A percentile compares a stretch with the other conserved stretches of the same genome.
Evolutionary conservation across 345 rosid genomes (phyloP).

Genomic region (Odontarrhena argentea): DNA sequence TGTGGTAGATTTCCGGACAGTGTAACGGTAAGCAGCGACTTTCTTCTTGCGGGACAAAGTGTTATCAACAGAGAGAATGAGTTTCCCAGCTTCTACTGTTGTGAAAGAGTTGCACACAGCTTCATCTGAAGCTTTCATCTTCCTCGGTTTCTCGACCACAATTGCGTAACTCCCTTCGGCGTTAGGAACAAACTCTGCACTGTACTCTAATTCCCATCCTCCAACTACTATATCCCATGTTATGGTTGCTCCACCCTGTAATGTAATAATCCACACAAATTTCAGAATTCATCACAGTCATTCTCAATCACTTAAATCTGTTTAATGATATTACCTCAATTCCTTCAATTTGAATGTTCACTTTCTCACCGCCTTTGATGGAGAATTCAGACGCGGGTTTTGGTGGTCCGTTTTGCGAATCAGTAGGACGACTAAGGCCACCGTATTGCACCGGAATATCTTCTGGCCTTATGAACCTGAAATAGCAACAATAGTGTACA

Average conservation of each 20-base stretch:
- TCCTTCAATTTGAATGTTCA: constrained; percentile 96
- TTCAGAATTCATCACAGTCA: constrained; percentile 10
- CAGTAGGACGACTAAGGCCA: constrained; percentile 75
- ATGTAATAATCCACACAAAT: background rate
- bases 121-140: constrained; percentile 58
- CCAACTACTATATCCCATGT: constrained; percentile 97
- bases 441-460: constrained; percentile 92
- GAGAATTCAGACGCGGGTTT: constrained; percentile 91
- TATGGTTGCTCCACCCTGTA: constrained; percentile 80
- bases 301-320: too few relatives aligned
- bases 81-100: constrained; percentile 73
- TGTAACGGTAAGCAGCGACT: constrained; percentile 91
- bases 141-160: constrained; percentile 77
- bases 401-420: constrained; percentile 61
- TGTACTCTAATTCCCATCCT: constrained; percentile 98
- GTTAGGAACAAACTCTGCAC: constrained; percentile 88
- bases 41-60: constrained; percentile 72
- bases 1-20: constrained; percentile 66
- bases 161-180: constrained; percentile 76
- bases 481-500: constrained; percentile 4
- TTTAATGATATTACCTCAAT: constrained; percentile 62
- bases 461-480: constrained; percentile 86
- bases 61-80: constrained; percentile 90
- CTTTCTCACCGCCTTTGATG: constrained; percentile 94
- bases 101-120: constrained; percentile 81